Conservation (phyloP, 306 rosid genomes). For the Herpetospermum pedunculosum region DNA sequence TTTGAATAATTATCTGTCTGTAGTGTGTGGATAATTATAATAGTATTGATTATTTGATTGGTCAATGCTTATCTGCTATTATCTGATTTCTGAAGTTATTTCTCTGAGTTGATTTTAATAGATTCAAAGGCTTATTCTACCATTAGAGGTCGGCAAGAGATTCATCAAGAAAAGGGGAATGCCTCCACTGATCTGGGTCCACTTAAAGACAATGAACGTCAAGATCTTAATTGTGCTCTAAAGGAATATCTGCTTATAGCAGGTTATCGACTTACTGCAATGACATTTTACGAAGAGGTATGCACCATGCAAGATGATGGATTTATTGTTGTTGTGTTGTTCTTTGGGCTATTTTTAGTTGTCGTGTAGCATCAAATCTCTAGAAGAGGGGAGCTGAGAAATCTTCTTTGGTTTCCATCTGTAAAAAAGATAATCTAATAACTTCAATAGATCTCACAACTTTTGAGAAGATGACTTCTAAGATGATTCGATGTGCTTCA, state of each 20-base stretch:
- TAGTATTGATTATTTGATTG: background rate
- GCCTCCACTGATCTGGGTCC: conserved; percentile 61
- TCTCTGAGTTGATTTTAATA: background rate
- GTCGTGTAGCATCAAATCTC: background rate
- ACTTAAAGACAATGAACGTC: conserved; percentile 71
- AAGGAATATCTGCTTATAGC: conserved; percentile 92
- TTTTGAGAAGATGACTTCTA: background rate
- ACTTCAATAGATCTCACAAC: background rate
- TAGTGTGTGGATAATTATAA: background rate
- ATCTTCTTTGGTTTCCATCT: background rate
- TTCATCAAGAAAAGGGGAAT: conserved; percentile 34
- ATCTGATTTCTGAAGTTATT: background rate
- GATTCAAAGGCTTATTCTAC: conserved; percentile 35
- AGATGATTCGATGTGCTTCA: background rate
- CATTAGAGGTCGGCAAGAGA: conserved; percentile 27
- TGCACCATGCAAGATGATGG: conserved; percentile 9
- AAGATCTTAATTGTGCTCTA: conserved; percentile 84
- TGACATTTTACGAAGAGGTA: conserved; percentile 99
- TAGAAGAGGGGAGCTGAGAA: background rate
- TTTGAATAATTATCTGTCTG: background rate
- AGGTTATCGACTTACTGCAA: conserved; percentile 92
- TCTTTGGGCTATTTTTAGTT: background rate
- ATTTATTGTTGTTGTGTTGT: background rate
- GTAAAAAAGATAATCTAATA: background rate
- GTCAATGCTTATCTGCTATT: background rate